phyloP scores from a whole-genome alignment of 352 stramenopile species.

The Phytophthora pseudosyringae region DNA sequence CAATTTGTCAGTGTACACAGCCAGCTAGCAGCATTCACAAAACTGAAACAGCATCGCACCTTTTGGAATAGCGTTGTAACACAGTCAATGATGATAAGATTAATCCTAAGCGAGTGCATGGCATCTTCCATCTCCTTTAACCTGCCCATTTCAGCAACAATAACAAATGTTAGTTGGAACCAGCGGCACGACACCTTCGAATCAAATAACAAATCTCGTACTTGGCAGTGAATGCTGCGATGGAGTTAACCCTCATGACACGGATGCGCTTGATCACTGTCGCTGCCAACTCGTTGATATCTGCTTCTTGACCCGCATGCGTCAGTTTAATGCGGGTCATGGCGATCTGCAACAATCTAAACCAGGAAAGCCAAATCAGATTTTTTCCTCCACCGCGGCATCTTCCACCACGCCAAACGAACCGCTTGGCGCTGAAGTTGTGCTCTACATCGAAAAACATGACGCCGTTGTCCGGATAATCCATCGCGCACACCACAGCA shows the following conservation, averaged over 20 bases:
- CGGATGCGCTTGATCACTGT: slow-evolving; percentile 51
- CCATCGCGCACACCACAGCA: slow-evolving; percentile 66
- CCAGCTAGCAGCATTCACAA: not conserved
- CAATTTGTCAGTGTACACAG: not conserved
- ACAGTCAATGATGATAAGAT: slow-evolving; percentile 83
- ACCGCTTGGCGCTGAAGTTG: slow-evolving; percentile 80
- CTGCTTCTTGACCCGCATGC: slow-evolving; percentile 13
- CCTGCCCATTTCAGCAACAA: slow-evolving; percentile 33
- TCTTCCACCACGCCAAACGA: not conserved
- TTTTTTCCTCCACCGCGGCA: not conserved
- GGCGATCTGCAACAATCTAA: slow-evolving; percentile 60
- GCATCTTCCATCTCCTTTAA: slow-evolving; percentile 60
- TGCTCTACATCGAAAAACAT: slow-evolving; percentile 79
- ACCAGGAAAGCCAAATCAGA: not conserved
- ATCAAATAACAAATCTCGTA: slow-evolving; percentile 25
- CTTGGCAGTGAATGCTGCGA: slow-evolving; percentile 51
- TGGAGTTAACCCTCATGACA: slow-evolving; percentile 45
- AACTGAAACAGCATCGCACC: slow-evolving; percentile 25
- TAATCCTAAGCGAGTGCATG: slow-evolving; percentile 52
- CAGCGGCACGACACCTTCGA: not conserved
- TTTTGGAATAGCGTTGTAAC: slow-evolving; percentile 66
- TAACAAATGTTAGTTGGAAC: slow-evolving; percentile 1
- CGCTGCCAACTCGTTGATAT: slow-evolving; percentile 31
- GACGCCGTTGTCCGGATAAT: slow-evolving; percentile 61
- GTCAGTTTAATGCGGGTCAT: slow-evolving; percentile 37